Evolutionary conservation across 371 early-diverging fungal species (phyloP).

Genomic region (Haplosporangium sp.): DNA sequence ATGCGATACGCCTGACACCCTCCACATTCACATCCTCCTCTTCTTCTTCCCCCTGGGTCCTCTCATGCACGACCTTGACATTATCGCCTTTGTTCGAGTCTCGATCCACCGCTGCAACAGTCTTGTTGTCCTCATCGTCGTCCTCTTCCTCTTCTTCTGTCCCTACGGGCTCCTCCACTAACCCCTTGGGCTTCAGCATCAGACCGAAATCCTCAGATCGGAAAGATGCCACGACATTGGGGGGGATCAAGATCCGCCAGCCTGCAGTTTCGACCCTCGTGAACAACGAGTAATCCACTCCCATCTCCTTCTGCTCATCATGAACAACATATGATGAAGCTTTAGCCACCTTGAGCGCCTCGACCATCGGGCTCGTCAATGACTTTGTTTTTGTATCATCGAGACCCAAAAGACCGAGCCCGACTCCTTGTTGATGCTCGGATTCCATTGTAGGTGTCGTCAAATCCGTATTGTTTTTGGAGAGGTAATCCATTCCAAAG

Average conservation of each 20-base stretch:
- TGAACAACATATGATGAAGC: constrained; percentile 17
- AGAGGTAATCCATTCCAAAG: constrained; percentile 28
- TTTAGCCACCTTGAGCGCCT: constrained; percentile 26
- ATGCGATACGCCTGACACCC: constrained; percentile 54
- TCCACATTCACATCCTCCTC: constrained; percentile 61
- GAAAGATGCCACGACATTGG: constrained; percentile 36
- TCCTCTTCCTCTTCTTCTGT: constrained; percentile 4
- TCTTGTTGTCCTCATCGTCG: not conserved
- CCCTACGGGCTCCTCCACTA: not conserved
- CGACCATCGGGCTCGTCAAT: constrained; percentile 10
- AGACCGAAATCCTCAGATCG: constrained; percentile 34
- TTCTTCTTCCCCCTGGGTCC: constrained; percentile 10
- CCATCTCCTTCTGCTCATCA: constrained; percentile 36
- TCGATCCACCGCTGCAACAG: not conserved
- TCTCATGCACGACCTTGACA: not conserved
- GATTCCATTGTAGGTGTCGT: not conserved
- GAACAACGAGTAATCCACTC: constrained; percentile 31
- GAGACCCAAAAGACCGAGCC: constrained; percentile 19
- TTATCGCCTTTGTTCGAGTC: not conserved
- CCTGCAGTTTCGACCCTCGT: constrained; percentile 41
- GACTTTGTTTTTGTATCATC: constrained; percentile 1
- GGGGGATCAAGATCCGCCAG: constrained; percentile 44
- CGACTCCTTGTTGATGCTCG: not conserved
- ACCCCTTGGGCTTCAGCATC: constrained; percentile 26
- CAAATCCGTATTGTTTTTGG: not conserved